Conservation (phyloP, 2,329 filamentous ascomycete genomes). For the Cryphonectria carpinicola region DNA sequence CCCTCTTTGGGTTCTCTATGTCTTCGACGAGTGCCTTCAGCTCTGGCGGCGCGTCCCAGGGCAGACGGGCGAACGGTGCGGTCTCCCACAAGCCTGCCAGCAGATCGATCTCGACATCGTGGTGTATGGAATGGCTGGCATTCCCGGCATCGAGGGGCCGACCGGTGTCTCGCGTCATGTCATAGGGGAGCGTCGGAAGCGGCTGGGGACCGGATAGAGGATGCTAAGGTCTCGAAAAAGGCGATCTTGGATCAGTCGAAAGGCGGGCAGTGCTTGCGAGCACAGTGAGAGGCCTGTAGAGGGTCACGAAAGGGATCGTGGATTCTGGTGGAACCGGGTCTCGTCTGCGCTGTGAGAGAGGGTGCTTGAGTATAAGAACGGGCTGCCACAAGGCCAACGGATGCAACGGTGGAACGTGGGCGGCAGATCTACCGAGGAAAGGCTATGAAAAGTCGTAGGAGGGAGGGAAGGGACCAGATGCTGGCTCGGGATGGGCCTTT, state of each 20-base stretch:
- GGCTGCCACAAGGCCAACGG: background rate
- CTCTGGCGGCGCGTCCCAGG: conserved; percentile 62
- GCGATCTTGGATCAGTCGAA: background rate
- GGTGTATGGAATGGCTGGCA: conserved; percentile 31
- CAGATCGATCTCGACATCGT: conserved; percentile 50
- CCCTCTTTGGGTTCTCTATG: conserved; percentile 63
- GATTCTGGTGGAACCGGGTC: background rate
- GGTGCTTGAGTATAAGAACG: background rate
- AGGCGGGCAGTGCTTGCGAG: background rate
- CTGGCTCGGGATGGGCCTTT: background rate
- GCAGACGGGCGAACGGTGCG: conserved; percentile 62
- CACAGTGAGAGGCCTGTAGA: background rate
- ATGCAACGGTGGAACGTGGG: background rate
- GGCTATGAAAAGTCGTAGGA: background rate
- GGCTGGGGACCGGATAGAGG: conserved; percentile 13
- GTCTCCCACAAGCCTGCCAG: conserved; percentile 65
- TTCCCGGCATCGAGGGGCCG: conserved; percentile 41
- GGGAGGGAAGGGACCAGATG: background rate
- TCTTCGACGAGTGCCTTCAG: conserved; percentile 59
- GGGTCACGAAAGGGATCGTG: background rate
- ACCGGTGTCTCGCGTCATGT: conserved; percentile 54
- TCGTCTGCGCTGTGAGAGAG: background rate
- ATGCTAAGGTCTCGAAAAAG: background rate
- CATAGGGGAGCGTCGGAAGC: conserved; percentile 36
- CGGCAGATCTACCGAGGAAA: background rate